Evolutionary conservation across 2,329 filamentous ascomycete genomes (phyloP), one percentile per base, ranked within the genome.

Genomic region (Aspergillus sp.): DNA sequence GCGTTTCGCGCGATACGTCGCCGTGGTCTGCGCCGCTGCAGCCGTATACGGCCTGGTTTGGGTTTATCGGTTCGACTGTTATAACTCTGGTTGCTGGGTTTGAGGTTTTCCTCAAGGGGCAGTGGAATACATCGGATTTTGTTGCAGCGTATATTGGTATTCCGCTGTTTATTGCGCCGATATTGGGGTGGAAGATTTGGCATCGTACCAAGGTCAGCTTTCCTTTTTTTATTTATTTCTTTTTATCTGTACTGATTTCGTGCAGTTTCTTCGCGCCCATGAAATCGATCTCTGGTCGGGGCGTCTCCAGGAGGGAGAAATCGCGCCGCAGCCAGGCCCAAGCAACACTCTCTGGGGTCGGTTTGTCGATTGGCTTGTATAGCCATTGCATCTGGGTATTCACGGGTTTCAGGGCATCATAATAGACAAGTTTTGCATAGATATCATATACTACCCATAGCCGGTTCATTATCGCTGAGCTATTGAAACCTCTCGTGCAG

Each of bases 1-100:
- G 71, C 3, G 62, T 80, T n/a, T 14, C 12, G 5, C 5, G 35
- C 6, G 35, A 37, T 37, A 37, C 35, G 5, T n/a, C 15, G 35
- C 35, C 35, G 5, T 37, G 35, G 35, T 15, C 15, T 14, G 35
- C 35, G 6, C 35, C 35, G 0, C 14, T 37, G 4, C 35, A 37
- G 15, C 35, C 35, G 0, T 37, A 37, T 37, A 12, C 35, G 5
- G 35, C 35, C 6, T 37, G 35, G 35, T 14, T 37, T 14, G 35
- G 35, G 12, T 37, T 37, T n/a, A 37, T 37, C 9, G 35, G 35
- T 1, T 37, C 35, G 35, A 37, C 35, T 2, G 6, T 37, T n/a
- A 37, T 37, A 14, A 37, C 35, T 37, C 15, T 37, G 35, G 15
- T 37, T 37, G 35, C 35, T 37, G 35, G 35, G 2, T 37, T 37